phyloP scores from a whole-genome alignment of 2,329 filamentous ascomycete species.

The Cercospora sp. region DNA sequence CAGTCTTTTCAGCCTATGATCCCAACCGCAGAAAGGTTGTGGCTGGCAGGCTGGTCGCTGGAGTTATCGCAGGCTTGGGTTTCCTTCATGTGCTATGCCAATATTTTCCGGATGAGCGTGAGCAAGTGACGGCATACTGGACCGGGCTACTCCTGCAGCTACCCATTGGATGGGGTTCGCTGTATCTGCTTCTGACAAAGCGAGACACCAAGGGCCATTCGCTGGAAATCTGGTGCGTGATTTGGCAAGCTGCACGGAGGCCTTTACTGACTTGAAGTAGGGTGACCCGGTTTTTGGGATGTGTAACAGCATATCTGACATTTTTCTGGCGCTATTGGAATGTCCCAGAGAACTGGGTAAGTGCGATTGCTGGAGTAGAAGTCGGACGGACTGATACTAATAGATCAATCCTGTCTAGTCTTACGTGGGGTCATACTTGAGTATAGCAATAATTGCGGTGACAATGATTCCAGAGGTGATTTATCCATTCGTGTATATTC shows the following conservation, averaged over 20 bases:
- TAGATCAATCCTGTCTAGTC: not conserved
- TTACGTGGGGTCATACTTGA: constrained; percentile 41
- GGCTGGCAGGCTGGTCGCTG: constrained; percentile 32
- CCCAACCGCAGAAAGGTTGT: constrained; percentile 29
- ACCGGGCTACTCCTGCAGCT: constrained; percentile 42
- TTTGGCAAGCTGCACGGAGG: not conserved
- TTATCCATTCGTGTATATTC: constrained; percentile 44
- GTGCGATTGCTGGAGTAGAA: not conserved
- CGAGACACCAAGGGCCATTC: constrained; percentile 42
- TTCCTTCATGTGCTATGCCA: constrained; percentile 35
- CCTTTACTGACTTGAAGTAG: constrained; percentile 25
- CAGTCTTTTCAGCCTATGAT: constrained; percentile 37
- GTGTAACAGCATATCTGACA: constrained; percentile 42
- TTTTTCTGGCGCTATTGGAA: constrained; percentile 45
- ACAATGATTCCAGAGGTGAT: constrained; percentile 44
- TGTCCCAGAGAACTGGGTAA: constrained; percentile 41
- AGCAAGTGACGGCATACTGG: constrained; percentile 45
- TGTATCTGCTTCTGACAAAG: constrained; percentile 36
- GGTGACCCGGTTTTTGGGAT: constrained; percentile 44
- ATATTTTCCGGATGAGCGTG: constrained; percentile 42
- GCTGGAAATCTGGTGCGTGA: constrained; percentile 43
- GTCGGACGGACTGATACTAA: not conserved
- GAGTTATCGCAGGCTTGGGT: constrained; percentile 35
- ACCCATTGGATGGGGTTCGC: constrained; percentile 42
- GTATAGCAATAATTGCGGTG: constrained; percentile 38